These are phyloP conservation scores for Mesotaenium endlicherianum DNA, from an alignment of 139 green algal species.

Conservation along the genomic window DNA sequence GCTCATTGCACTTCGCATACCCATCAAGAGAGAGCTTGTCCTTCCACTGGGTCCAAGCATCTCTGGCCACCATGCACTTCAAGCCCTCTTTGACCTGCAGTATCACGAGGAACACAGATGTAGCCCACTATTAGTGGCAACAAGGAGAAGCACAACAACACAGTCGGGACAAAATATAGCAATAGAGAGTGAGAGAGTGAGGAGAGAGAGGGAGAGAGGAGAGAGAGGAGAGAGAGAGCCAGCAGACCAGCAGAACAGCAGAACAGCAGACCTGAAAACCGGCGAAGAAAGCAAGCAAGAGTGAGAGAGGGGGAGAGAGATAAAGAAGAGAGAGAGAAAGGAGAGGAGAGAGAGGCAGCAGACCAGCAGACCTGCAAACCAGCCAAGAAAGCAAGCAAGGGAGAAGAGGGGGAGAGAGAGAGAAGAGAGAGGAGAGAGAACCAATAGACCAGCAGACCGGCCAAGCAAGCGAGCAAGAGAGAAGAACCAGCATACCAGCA, in stretches of 20 bases:
- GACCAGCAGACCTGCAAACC: not conserved
- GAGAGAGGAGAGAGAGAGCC: not conserved
- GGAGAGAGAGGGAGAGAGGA: constrained; percentile 1
- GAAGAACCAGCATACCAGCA: too few relatives aligned
- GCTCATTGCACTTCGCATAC: not conserved
- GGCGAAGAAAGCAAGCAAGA: too few relatives aligned
- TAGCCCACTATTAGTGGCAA: not conserved
- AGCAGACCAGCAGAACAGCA: too few relatives aligned
- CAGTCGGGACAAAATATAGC: not conserved
- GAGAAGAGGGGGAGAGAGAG: constrained; percentile 26
- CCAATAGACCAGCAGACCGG: too few relatives aligned
- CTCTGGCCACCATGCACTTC: not conserved
- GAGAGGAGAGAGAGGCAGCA: not conserved
- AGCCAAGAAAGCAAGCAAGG: not conserved
- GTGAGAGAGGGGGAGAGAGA: constrained; percentile 1
- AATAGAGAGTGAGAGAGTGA: not conserved
- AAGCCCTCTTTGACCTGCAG: not conserved
- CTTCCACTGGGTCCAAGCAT: not conserved
- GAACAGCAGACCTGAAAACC: too few relatives aligned
- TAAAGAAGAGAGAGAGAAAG: too few relatives aligned
- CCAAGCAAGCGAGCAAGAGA: constrained; percentile 7
- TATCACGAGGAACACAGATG: not conserved
- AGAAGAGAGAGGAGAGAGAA: not conserved
- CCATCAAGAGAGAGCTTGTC: not conserved
- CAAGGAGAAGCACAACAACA: not conserved